Evolutionary conservation across 306 rosid genomes (phyloP), one percentile per base, ranked within the genome.

Genomic region (Vachellia collinsii): DNA sequence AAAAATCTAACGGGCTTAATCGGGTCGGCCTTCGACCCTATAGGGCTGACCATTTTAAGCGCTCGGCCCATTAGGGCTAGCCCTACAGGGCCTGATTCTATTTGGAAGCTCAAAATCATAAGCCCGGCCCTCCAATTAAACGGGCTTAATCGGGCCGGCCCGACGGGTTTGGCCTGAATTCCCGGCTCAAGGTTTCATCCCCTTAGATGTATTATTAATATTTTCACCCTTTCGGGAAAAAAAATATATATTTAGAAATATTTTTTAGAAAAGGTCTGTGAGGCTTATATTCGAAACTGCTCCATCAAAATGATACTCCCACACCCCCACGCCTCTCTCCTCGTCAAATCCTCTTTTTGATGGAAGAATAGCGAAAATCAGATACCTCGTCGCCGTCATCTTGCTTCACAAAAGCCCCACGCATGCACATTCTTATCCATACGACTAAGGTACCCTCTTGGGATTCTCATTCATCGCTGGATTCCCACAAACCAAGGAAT

Each of bases 271-370:
- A 22, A 4, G 1, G 8, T 59, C 5, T 5, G 14, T 3, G 5
- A 19, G 44, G 4, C 62, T n/a, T 29, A 11, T 34, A 38, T 22
- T 77, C 59, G 19, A 7, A 72, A 53, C 47, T 72, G 61, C 72
- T 29, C 42, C 86, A 81, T 72, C n/a, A 88, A 82, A 89, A 82
- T 72, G 91, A 81, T 84, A 88, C 84, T 82, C 39, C 79, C 69
- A 54, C 71, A 14, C 8, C 11, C 59, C 54, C 62, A 34, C 44
- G 23, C 77, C 38, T 13, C 10, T 8, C 65, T 41, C 71, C 65
- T 41, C 71, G 65, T 81, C 65, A 76, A 81, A 88, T 66, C 61
- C 56, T 59, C 61, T 70, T 38, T 36, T 25, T 77, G 65, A 54
- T 82, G 48, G 47, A 76, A 53, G 72, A 79, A 65, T 50, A 56